These are phyloP conservation scores for Penicillium crystallinum DNA, from an alignment of 495 filamentous ascomycete species.

Conservation along the genomic window DNA sequence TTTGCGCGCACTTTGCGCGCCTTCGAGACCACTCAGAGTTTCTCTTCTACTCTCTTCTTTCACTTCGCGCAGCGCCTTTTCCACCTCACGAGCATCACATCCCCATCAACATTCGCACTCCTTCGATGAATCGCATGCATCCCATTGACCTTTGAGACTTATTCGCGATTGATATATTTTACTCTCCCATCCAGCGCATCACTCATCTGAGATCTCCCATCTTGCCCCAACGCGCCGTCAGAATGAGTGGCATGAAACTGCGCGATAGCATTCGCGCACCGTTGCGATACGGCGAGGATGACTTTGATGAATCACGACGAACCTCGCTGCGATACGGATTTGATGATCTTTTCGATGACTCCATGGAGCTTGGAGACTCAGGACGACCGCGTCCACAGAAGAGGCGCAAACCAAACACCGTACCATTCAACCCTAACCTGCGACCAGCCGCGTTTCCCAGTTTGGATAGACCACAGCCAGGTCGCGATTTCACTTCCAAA, in stretches of 20 bases:
- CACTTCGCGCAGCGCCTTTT: neutral
- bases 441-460: constrained; percentile 43
- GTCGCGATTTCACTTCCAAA: neutral
- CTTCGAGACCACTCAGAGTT: neutral
- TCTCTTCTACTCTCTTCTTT: neutral
- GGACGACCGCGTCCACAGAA: neutral
- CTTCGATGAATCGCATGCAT: neutral
- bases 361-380: neutral
- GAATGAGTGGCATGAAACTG: constrained; percentile 16
- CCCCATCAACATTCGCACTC: neutral
- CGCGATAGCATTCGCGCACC: constrained; percentile 18
- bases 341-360: neutral
- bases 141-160: neutral
- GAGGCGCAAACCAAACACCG: constrained; percentile 7
- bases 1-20: neutral
- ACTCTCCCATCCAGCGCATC: neutral
- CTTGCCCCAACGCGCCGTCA: neutral
- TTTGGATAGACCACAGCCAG: constrained; percentile 16
- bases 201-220: neutral
- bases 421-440: constrained; percentile 36
- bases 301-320: neutral
- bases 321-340: neutral
- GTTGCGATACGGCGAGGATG: constrained; percentile 10
- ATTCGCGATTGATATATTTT: neutral
- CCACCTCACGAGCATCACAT: neutral